Base-by-base conservation (phyloP, 176 grass and related monocot species). In the Oryza glaberrima region DNA sequence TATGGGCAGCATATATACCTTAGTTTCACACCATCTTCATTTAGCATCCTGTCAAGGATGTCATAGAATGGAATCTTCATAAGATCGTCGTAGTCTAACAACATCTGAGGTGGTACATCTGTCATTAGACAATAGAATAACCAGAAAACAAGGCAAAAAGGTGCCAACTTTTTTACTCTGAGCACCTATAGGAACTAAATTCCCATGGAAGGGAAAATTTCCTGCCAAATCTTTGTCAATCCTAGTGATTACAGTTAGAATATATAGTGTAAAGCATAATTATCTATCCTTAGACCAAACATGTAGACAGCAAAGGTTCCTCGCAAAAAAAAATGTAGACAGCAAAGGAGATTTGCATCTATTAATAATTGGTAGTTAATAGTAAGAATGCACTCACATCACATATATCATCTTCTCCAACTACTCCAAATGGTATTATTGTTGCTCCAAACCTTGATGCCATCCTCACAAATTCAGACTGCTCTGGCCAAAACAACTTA, bases 401-500 rank as follows among this genome's bases (percentile, higher is more conserved):
- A 76, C 70, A 95, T 73, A 98, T 88, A 79, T 98, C 96, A 82
- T 95, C 93, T 78, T 95, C 96, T 76, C 93, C 96, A 83, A 98
- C 85, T 0, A 75, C 91, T 71, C 96, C 93, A 72, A 98, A 95
- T 86, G 96, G 96, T 87, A 98, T 81, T 80, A 95, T 98, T 69
- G 82, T 95, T 36, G 96, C 93, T 71, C 88, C 96, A 83, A 98
- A 98, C 51, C 90, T 85, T 32, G 93, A 94, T 16, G 96, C 93
- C 96, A 98, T 98, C 72, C 96, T 91, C 64, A 98, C 89, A 81
- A 98, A 95, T 61, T 98, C 96, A 65, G 96, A 85, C 19, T 90
- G 85, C 36, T 95, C 85, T 0, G 96, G 96, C 96, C 96, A 98
- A 67, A 98, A 94, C 41, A 98, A 76, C 77, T 89, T 91, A 69